These are phyloP conservation scores for Puccinia novopanici DNA, from an alignment of 1,284 basidiomycete species.

Conservation along the genomic window DNA sequence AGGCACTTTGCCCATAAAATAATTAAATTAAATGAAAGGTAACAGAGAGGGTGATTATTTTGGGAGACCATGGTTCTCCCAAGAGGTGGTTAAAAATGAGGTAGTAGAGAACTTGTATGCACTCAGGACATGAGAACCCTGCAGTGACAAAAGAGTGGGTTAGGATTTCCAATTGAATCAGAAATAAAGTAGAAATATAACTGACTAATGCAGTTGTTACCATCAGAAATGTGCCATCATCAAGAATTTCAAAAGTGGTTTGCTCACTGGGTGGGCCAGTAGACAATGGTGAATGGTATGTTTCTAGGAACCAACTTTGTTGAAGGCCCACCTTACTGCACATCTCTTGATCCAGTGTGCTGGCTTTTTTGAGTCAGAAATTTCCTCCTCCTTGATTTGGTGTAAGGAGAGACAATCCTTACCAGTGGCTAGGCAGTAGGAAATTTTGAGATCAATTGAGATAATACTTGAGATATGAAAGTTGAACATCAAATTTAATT, in stretches of 20 bases:
- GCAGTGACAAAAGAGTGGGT: neutral
- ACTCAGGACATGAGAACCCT: conserved; percentile 21
- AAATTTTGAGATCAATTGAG: conserved; percentile 17
- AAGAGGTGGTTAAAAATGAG: neutral
- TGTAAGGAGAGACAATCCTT: conserved; percentile 37
- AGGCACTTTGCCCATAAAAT: neutral
- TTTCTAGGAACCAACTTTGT: too few relatives aligned
- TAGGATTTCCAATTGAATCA: neutral
- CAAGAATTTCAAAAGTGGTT: conserved; percentile 24
- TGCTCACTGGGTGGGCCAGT: conserved; percentile 31
- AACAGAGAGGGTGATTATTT: neutral
- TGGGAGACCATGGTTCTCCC: neutral
- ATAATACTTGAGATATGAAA: too few relatives aligned
- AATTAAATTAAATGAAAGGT: conserved; percentile 25
- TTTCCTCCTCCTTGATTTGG: conserved; percentile 12
- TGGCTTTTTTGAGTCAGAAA: too few relatives aligned
- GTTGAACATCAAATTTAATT: conserved; percentile 37
- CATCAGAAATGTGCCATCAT: conserved; percentile 28
- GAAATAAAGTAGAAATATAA: neutral
- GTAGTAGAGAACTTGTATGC: conserved; percentile 19
- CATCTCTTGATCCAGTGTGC: too few relatives aligned
- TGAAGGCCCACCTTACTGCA: too few relatives aligned
- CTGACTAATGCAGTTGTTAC: conserved; percentile 12
- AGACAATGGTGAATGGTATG: too few relatives aligned
- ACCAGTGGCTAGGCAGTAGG: conserved; percentile 23